Percentiles rank a stretch among this genome's conserved stretches.
phyloP scores from a whole-genome alignment of 2,329 filamentous ascomycete genomes.

The Fusarium hostae region DNA sequence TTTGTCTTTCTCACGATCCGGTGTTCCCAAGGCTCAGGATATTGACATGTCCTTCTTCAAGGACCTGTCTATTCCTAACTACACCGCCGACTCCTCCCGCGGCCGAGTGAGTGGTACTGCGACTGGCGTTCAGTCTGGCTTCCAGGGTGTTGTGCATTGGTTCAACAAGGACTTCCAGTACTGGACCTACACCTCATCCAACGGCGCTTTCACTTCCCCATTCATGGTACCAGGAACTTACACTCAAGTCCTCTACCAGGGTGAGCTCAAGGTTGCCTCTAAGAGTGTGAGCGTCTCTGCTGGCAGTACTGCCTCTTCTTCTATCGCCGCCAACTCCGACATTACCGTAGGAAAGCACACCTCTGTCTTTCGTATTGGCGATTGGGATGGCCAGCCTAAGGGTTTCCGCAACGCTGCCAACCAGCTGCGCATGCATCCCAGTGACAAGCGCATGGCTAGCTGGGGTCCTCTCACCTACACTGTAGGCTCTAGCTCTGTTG shows the following conservation, averaged over 20 bases:
- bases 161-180: constrained; percentile 72
- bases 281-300: constrained; percentile 61
- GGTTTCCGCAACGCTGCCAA: constrained; percentile 76
- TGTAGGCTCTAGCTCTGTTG: constrained; percentile 63
- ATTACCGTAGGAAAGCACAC: constrained; percentile 58
- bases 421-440: constrained; percentile 75
- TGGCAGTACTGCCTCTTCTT: constrained; percentile 58
- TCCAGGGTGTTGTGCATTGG: constrained; percentile 73
- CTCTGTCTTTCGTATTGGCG: constrained; percentile 72
- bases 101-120: constrained; percentile 71
- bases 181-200: constrained; percentile 67
- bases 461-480: constrained; percentile 72
- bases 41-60: constrained; percentile 70
- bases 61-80: constrained; percentile 67
- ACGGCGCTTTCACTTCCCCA: constrained; percentile 70
- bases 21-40: constrained; percentile 59
- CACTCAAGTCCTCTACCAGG: constrained; percentile 74
- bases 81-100: constrained; percentile 64
- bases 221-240: constrained; percentile 75
- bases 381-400: constrained; percentile 71
- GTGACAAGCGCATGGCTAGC: constrained; percentile 69
- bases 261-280: constrained; percentile 65
- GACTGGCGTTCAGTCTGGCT: constrained; percentile 62
- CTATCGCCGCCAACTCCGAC: constrained; percentile 61
- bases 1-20: constrained; percentile 68